Evolutionary conservation across 306 rosid species (phyloP), one percentile per base, ranked within the genome.

Genomic region (Prunus armeniaca): DNA sequence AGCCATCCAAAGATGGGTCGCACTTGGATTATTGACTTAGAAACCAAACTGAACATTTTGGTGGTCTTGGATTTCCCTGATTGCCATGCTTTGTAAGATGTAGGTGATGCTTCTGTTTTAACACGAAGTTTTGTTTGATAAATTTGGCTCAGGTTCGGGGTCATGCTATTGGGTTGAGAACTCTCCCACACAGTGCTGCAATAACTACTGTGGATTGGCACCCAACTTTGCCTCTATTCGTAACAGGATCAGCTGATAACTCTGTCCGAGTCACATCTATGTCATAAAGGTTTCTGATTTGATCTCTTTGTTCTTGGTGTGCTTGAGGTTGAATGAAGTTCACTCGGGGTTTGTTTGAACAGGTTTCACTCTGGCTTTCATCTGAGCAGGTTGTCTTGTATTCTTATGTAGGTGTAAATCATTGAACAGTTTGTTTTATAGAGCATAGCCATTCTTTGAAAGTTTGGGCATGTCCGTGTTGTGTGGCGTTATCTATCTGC

Each of bases 141-240:
- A n/a, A 66, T 20, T 57, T 77, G 55, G 60, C 74, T 86, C 78
- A 94, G 98, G 98, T 94, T 69, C 86, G 89, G 45, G 90, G 87
- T 69, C 84, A 78, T 63, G 61, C 76, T 49, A 85, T 56, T 82
- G 96, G 98, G 65, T 81, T 90, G 87, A 89, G 85, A 86, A 90
- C 97, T 34, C 97, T 91, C 72, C 82, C 98, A 47, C 98, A 94
- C 78, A 81, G 83, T 69, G 93, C 95, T 73, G 86, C 89, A 18
- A 79, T 94, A 84, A 90, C 98, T 32, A 87, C 98, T 10, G 97
- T 94, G 38, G 98, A 91, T 86, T 94, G 98, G 98, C 98, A 91
- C 86, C 98, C 96, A 0, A 94, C 93, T 1, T 74, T 89, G 82
- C 97, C 98, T 45, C 83, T 94, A 80, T 94, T 86, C 82, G 82